A percentile compares a stretch with the other conserved stretches of the same genome.
Conservation (phyloP, 2,329 filamentous ascomycete species). For the Colletotrichum graminicola region DNA sequence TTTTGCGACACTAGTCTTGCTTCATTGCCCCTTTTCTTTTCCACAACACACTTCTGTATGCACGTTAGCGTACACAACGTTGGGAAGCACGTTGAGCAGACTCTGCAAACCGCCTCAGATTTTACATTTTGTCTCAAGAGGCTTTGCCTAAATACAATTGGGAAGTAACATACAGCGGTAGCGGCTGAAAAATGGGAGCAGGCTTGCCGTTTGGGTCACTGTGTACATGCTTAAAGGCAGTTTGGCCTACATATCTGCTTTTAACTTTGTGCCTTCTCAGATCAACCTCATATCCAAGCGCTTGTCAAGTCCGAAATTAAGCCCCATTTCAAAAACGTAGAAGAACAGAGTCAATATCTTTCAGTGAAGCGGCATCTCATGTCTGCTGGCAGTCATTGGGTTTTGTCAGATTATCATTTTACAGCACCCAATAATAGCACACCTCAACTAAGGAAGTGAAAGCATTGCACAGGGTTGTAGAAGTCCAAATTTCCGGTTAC, state of each 20-base stretch:
- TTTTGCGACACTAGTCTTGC: too few relatives aligned
- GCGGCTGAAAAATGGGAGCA: not conserved
- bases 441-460: too few relatives aligned
- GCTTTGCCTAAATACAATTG: too few relatives aligned
- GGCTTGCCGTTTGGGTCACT: not conserved
- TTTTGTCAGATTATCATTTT: not conserved
- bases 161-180: not conserved
- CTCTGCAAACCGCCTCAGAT: not conserved
- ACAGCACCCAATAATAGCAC: not conserved
- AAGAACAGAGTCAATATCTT: not conserved
- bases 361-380: not conserved
- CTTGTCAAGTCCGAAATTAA: not conserved
- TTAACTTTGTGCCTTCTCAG: not conserved
- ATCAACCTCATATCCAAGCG: not conserved
- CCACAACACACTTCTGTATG: not conserved
- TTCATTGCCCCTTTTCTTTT: not conserved
- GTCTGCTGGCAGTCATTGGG: not conserved
- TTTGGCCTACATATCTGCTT: not conserved
- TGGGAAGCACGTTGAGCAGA: not conserved
- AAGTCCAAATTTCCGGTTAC: too few relatives aligned
- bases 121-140: not conserved
- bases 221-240: not conserved
- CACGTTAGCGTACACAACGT: not conserved
- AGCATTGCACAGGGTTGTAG: too few relatives aligned
- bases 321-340: rapidly evolving